A percentile compares a stretch with the other conserved stretches of the same genome.
Evolutionary conservation across 176 grass and related monocot species (phyloP).

Genomic region (Aegilops bicornis): DNA sequence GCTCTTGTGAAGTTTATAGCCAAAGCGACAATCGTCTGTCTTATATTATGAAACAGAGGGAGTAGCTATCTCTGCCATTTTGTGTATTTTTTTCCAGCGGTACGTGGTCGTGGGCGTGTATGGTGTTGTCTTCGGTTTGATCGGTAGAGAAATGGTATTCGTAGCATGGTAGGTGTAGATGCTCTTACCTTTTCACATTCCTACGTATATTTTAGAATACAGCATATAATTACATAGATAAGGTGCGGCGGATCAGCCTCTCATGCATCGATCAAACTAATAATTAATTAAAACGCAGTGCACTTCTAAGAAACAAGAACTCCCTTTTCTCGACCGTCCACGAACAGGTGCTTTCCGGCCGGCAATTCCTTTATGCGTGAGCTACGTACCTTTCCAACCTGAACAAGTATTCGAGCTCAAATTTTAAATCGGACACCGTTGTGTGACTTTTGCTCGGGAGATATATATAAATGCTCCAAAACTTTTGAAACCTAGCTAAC

Average conservation of each 20-base stretch:
- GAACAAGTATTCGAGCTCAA: neutral
- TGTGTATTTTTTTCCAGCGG: no score
- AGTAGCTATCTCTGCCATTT: no score
- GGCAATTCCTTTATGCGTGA: neutral
- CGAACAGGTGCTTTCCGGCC: neutral
- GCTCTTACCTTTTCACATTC: no score
- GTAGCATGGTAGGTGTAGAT: no score
- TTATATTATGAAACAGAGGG: no score
- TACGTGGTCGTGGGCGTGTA: no score
- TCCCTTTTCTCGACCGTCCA: neutral
- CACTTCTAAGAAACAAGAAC: neutral
- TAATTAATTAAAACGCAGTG: neutral
- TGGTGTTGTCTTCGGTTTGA: no score
- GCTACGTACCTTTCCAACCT: neutral
- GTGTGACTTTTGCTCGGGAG: slow-evolving; percentile 8
- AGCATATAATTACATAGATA: neutral
- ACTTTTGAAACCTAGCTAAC: slow-evolving; percentile 29
- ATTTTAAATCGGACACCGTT: neutral
- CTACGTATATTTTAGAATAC: no score
- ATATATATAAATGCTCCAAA: slow-evolving; percentile 25
- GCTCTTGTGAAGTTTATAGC: no score
- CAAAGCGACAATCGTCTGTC: no score
- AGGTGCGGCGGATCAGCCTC: neutral
- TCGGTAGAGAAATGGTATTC: no score
- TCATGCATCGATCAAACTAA: neutral